phyloP scores from a whole-genome alignment of 495 filamentous ascomycete genomes.

The Symbiotaphrina buchneri region DNA sequence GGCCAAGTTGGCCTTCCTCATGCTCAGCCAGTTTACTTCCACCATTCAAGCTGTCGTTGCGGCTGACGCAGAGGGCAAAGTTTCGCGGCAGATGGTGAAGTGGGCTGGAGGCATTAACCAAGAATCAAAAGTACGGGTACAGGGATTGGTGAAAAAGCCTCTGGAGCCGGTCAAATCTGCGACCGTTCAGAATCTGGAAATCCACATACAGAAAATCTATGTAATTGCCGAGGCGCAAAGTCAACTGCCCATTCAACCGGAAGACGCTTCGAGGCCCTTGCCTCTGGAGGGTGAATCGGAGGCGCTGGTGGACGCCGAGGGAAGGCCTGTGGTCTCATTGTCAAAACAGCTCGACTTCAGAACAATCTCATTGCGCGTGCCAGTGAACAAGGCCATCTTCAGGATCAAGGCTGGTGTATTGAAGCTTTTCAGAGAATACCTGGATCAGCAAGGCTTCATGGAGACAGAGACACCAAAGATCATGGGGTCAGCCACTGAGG shows the following conservation, averaged over 20 bases:
- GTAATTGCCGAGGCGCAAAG: slow-evolving; percentile 40
- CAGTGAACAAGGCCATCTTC: slow-evolving; percentile 20
- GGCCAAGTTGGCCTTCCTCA: slow-evolving; percentile 20
- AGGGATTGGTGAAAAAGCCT: slow-evolving; percentile 51
- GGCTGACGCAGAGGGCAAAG: slow-evolving; percentile 13
- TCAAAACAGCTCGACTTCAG: slow-evolving; percentile 19
- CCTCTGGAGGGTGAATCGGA: slow-evolving; percentile 1
- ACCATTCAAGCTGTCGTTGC: slow-evolving; percentile 21
- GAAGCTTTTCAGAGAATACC: slow-evolving; percentile 17
- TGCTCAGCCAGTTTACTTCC: slow-evolving; percentile 13
- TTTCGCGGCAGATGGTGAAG: slow-evolving; percentile 69
- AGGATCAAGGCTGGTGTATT: slow-evolving; percentile 16
- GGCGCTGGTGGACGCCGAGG: slow-evolving; percentile 7
- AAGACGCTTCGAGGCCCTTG: slow-evolving; percentile 3
- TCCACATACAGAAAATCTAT: slow-evolving; percentile 63
- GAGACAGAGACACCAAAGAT: slow-evolving; percentile 16
- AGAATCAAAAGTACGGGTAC: slow-evolving; percentile 62
- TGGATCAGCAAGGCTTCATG: slow-evolving; percentile 13
- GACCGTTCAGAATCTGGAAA: slow-evolving; percentile 49
- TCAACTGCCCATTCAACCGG: slow-evolving; percentile 41
- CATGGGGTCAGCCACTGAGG: slow-evolving; percentile 17
- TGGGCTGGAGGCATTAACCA: slow-evolving; percentile 58
- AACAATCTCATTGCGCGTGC: slow-evolving; percentile 16
- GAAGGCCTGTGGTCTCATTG: slow-evolving; percentile 15
- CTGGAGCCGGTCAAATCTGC: slow-evolving; percentile 59